phyloP scores from a whole-genome alignment of 768 basidiomycete species.

The Suillus discolor region DNA sequence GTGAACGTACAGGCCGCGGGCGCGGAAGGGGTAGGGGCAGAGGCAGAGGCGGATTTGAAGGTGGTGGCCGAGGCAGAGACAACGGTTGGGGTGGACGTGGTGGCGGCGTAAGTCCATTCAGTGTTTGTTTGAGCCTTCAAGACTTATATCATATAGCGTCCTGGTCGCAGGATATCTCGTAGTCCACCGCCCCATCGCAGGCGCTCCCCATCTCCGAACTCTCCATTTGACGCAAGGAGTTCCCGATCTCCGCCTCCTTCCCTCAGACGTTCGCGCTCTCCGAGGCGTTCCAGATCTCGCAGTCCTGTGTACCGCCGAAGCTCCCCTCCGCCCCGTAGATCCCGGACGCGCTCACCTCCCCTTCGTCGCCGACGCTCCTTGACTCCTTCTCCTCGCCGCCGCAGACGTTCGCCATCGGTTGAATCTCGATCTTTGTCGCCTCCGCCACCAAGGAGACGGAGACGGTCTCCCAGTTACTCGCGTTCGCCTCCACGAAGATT shows the following conservation, averaged over 20 bases:
- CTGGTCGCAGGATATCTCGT: constrained; percentile 46
- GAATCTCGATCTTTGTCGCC: constrained; percentile 28
- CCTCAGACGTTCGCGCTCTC: constrained; percentile 26
- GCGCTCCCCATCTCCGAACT: constrained; percentile 14
- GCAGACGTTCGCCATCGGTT: constrained; percentile 35
- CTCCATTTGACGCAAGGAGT: constrained; percentile 16
- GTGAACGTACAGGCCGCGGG: constrained; percentile 47
- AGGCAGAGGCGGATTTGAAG: constrained; percentile 50
- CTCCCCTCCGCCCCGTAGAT: constrained; percentile 41
- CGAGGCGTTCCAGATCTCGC: constrained; percentile 23
- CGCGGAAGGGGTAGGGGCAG: constrained; percentile 63
- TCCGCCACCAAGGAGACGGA: constrained; percentile 39
- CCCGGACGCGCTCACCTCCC: constrained; percentile 46
- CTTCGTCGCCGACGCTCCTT: constrained; percentile 38
- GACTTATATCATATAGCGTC: constrained; percentile 33
- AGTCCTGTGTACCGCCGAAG: constrained; percentile 30
- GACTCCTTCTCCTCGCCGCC: constrained; percentile 43
- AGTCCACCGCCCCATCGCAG: constrained; percentile 22
- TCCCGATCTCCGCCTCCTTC: constrained; percentile 30
- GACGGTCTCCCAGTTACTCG: constrained; percentile 50
- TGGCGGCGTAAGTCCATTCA: constrained; percentile 41
- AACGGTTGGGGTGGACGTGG: constrained; percentile 71
- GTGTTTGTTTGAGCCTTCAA: constrained; percentile 2
- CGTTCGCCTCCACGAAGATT: constrained; percentile 47
- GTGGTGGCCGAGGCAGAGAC: constrained; percentile 53